Evolutionary conservation across 2,329 filamentous ascomycete species (phyloP), one percentile per base, ranked within the genome.

Genomic region (Triangularia setosa): DNA sequence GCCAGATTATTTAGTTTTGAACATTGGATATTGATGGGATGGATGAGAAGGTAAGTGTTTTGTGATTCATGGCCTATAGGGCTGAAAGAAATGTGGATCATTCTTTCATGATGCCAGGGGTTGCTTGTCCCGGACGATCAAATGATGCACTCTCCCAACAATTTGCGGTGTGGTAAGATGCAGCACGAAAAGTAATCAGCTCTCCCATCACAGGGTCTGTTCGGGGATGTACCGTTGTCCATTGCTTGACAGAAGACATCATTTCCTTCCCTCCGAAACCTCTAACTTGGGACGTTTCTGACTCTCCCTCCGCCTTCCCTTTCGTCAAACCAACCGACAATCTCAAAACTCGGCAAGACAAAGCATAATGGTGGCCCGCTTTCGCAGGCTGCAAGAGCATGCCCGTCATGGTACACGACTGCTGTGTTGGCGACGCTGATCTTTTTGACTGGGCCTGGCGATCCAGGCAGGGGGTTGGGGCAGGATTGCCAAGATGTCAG

Each of bases 371-470:
- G 89, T 2, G 88, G 88, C 0, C 89, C 89, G 68, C 87, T 90
- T 73, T 91, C 88, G 68, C 88, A 91, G 0, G 87, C 88, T 3
- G 89, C 89, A 65, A 92, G 72, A 3, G 87, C 88, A 66, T 88
- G 79, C 9, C 88, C 87, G 70, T 91, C 87, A 69, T 91, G 89
- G 68, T 85, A 91, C 1, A 89, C 48, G 11, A 91, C 77, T 9
- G 80, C 81, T 3, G 88, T 92, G 67, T 91, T 92, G 3, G 87
- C 87, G 14, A 90, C 88, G 67, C 88, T 90, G 62, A 90, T 90
- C 70, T 83, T 87, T 70, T 85, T 89, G 71, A 91, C 84, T 6
- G 78, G 77, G 63, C 80, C 80, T 60, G 77, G 78, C 6, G 83
- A 86, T 2, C 84, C 85, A 0, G 84, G 83, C 85, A 0, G 84